Conservation (phyloP, 169 alveolate genomes). For the Nephromyces sp. region DNA sequence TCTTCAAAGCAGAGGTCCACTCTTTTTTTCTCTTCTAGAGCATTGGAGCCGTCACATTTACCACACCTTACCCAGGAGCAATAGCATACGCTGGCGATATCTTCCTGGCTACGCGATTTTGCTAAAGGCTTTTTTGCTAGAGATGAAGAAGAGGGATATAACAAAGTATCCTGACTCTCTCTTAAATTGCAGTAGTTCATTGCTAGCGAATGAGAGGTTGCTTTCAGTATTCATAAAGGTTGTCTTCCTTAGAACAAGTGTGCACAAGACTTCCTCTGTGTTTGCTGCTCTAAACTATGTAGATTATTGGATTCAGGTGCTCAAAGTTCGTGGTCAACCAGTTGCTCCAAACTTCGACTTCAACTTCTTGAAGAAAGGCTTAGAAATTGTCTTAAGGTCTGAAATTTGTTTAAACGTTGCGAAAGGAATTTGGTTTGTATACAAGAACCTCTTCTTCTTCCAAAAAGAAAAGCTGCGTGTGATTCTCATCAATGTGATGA, state of each 20-base stretch:
- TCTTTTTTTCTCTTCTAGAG: conserved; percentile 28
- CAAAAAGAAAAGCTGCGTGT: conserved; percentile 5
- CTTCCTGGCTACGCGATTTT: conserved; percentile 30
- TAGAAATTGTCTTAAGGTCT: conserved; percentile 14
- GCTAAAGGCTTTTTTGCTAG: conserved; percentile 28
- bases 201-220: conserved; percentile 27
- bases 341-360: conserved; percentile 34
- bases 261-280: conserved; percentile 15
- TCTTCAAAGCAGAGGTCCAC: too few species aligned
- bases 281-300: conserved; percentile 30
- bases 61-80: background rate
- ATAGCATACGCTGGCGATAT: conserved; percentile 13
- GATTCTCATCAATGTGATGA: background rate
- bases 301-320: conserved; percentile 32
- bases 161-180: conserved; percentile 32
- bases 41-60: conserved; percentile 19
- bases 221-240: conserved; percentile 26
- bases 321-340: conserved; percentile 9
- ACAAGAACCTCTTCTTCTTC: conserved; percentile 18
- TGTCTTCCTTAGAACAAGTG: conserved; percentile 17
- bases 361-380: conserved; percentile 9
- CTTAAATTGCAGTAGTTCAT: conserved; percentile 22
- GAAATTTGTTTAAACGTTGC: conserved; percentile 19
- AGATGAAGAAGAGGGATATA: conserved; percentile 11
- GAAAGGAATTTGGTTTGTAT: conserved; percentile 32